Evolutionary conservation across 106 monocot species (phyloP), one percentile per base, ranked within the genome.

Genomic region (Acanthochlamys bracteata): DNA sequence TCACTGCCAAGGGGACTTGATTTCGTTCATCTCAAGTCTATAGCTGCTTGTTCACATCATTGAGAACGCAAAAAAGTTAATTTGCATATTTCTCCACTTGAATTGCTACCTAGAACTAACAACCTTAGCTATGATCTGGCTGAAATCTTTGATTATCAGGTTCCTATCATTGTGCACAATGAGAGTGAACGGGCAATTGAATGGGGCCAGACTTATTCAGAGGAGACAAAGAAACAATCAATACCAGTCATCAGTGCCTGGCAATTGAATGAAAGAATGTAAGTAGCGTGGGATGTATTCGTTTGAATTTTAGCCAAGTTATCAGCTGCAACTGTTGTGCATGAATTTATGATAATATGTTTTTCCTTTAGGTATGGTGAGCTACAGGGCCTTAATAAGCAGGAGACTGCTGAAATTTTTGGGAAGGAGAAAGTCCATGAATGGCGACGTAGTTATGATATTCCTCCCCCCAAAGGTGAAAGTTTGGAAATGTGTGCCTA

Each of bases 251-350:
- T 96, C 57, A 73, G 85, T 39, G 82, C 96, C 68, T 96, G 96
- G 96, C 96, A 96, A 55, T 74, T 96, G 63, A 96, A 96, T 80
- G 96, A 96, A 79, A 84, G 96, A 85, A 96, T 96, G 96, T 96
- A 80, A 52, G 54, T 26, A n/a, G 7, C 33, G 6, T 33, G 33
- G 33, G 33, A 33, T 33, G 33, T 6, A 3, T 33, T 1, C 6
- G 33, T 33, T 33, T 33, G 33, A 1, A 33, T 33, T 1, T 1
- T 33, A 33, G 33, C 33, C 33, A 33, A n/a, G 33, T 33, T 33
- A 6, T 33, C 33, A 33, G 33, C 33, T 33, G 33, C 33, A 33
- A 6, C 33, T 3, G 33, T 33, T 33, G 33, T 33, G 33, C 33
- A 33, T 33, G 33, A 33, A 33, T 33, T n/a, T n/a, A 33, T 33